Evolutionary conservation across 495 filamentous ascomycete genomes (phyloP), one percentile per base, ranked within the genome.

Genomic region (Pseudevernia furfuracea): DNA sequence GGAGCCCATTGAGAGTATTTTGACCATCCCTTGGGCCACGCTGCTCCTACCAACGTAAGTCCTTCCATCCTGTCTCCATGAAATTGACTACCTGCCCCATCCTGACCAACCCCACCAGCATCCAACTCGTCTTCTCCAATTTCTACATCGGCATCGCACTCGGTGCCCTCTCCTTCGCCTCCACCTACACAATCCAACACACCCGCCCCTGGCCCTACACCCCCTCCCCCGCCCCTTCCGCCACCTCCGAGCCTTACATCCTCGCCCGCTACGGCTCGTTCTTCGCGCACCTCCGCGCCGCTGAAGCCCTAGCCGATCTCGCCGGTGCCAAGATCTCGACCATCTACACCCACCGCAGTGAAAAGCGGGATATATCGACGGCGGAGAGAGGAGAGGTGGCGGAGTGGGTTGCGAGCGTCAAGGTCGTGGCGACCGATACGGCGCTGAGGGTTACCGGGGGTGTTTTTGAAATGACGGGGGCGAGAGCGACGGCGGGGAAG

Each of bases 221-320:
- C 34, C 80, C 81, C 19, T 79, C 83, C 59, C 78, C 78, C 72
- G 85, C 84, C 62, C 66, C 75, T 11, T 73, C 73, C 9, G 75
- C 81, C 0, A 83, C 78, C 0, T 82, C 85, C n/a, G 84, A 86
- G 67, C 83, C 81, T 70, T 85, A 86, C 69, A 82, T 87, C 68
- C 76, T 86, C 12, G 77, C 79, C 60, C 78, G 80, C 25, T 86
- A 86, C 70, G 84, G 84, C 34, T 82, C 79, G 68, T 85, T 82
- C 71, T 76, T 80, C 57, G 83, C 83, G 12, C 81, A 84, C 71
- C 75, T 87, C 19, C 74, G 80, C 25, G 84, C 82, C 3, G 76
- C 81, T 1, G 81, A 82, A 58, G 76, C 83, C 0, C 77, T 87
- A 0, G 79, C 79, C 8, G 81, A 87, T 69, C 68, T 75, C 23